Conservation (phyloP, 148 eudicot species). For the Nepenthes mirabilis region DNA sequence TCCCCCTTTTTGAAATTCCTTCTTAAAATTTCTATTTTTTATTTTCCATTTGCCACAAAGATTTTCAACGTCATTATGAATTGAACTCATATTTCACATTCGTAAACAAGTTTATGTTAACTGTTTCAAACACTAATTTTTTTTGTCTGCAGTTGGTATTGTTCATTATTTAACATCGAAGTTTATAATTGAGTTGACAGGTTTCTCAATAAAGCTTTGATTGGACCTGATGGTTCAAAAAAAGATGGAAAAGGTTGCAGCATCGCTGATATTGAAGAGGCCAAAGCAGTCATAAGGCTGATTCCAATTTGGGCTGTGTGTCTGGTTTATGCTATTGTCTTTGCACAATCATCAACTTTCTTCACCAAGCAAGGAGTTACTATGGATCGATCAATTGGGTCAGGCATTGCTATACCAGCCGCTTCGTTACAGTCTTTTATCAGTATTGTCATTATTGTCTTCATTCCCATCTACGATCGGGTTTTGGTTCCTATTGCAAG, state of each 20-base stretch:
- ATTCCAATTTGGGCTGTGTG: slow-evolving; percentile 54
- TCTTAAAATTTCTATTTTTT: not conserved
- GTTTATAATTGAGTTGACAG: slow-evolving; percentile 11
- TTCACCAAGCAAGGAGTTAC: slow-evolving; percentile 72
- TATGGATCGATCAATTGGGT: slow-evolving; percentile 45
- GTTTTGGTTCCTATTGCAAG: slow-evolving; percentile 45
- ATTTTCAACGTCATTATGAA: too few species aligned
- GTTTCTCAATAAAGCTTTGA: slow-evolving; percentile 62
- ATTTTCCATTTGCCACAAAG: not conserved
- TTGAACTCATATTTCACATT: not conserved
- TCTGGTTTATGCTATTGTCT: slow-evolving; percentile 42
- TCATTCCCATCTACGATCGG: slow-evolving; percentile 56
- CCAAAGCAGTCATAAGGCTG: slow-evolving; percentile 46
- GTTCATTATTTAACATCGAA: not conserved
- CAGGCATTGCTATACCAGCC: slow-evolving; percentile 37
- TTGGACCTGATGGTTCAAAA: slow-evolving; percentile 17
- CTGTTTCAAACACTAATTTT: not conserved
- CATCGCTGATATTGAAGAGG: slow-evolving; percentile 49
- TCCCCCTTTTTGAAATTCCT: not conserved
- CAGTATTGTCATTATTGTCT: slow-evolving; percentile 23
- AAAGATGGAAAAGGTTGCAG: slow-evolving; percentile 27
- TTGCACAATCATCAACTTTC: slow-evolving; percentile 45
- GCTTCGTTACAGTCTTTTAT: slow-evolving; percentile 54
- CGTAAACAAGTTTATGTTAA: not conserved
- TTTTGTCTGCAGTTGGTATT: not conserved